Conservation (phyloP, 148 eudicot genomes). For the Camellia japonica region DNA sequence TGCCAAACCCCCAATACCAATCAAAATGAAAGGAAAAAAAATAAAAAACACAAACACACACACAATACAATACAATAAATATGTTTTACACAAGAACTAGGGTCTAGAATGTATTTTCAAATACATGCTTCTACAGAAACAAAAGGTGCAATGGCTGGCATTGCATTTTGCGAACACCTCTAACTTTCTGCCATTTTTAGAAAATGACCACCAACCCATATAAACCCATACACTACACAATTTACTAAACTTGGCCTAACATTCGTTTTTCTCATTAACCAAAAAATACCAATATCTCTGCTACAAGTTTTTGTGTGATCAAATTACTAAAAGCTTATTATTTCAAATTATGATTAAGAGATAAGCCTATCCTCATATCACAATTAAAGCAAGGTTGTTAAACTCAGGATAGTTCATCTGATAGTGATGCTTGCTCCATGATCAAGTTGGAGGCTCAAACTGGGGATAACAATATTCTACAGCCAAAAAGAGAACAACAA, state of each 20-base stretch:
- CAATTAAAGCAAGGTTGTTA: neutral
- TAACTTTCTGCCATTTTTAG: neutral
- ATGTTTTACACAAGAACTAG: neutral
- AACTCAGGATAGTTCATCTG: neutral
- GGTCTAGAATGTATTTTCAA: neutral
- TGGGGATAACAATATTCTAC: neutral
- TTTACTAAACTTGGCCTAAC: neutral
- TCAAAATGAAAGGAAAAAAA: neutral
- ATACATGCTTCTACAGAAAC: constrained; percentile 4
- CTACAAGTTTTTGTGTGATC: neutral
- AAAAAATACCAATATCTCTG: neutral
- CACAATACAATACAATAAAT: neutral
- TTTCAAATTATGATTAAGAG: neutral
- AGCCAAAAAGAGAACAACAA: neutral
- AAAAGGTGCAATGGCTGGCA: neutral
- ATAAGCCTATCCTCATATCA: neutral
- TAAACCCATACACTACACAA: neutral
- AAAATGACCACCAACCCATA: neutral
- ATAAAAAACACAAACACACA: too few relatives aligned
- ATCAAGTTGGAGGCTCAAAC: neutral
- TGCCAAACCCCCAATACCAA: neutral
- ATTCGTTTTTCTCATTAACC: neutral
- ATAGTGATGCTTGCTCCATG: neutral
- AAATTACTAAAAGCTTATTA: neutral
- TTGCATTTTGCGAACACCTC: neutral